Evolutionary conservation across 192 early-diverging fungal species (phyloP).

Genomic region (Coemansia erecta): DNA sequence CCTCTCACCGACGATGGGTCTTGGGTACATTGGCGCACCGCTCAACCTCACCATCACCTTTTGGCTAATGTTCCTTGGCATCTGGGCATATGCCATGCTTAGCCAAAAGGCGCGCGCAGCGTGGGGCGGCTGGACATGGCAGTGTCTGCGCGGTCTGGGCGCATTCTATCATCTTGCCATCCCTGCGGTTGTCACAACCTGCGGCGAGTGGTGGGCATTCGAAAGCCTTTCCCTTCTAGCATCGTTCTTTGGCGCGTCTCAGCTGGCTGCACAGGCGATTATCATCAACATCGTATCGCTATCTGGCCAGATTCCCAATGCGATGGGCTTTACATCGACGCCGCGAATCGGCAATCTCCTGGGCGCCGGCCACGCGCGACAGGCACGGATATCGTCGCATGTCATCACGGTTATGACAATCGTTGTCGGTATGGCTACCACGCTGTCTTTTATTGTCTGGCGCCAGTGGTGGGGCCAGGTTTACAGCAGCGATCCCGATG

Average conservation of each 20-base stretch:
- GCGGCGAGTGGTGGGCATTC: slow-evolving; percentile 81
- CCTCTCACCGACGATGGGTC: slow-evolving; percentile 57
- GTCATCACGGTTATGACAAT: slow-evolving; percentile 59
- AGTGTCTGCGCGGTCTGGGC: slow-evolving; percentile 60
- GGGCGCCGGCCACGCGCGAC: slow-evolving; percentile 55
- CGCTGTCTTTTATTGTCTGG: slow-evolving; percentile 54
- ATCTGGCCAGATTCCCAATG: slow-evolving; percentile 69
- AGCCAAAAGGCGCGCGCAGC: slow-evolving; percentile 59
- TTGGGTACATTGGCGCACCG: slow-evolving; percentile 84
- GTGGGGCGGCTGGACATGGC: slow-evolving; percentile 84
- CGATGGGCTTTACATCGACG: slow-evolving; percentile 71
- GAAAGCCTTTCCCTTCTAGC: slow-evolving; percentile 69
- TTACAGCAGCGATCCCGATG: slow-evolving; percentile 40
- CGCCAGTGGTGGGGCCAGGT: slow-evolving; percentile 62
- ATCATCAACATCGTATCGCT: slow-evolving; percentile 69
- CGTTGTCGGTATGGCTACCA: slow-evolving; percentile 55
- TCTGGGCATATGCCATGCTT: slow-evolving; percentile 61
- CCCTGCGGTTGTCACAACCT: slow-evolving; percentile 78
- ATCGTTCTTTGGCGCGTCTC: slow-evolving; percentile 70
- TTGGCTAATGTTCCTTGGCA: slow-evolving; percentile 67
- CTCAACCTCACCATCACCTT: slow-evolving; percentile 72
- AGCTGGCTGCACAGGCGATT: slow-evolving; percentile 79
- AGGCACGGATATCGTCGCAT: slow-evolving; percentile 56
- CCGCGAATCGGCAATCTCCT: slow-evolving; percentile 77
- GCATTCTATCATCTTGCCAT: slow-evolving; percentile 68